phyloP scores from a whole-genome alignment of 331 rosid species.

The Quercus phellos region DNA sequence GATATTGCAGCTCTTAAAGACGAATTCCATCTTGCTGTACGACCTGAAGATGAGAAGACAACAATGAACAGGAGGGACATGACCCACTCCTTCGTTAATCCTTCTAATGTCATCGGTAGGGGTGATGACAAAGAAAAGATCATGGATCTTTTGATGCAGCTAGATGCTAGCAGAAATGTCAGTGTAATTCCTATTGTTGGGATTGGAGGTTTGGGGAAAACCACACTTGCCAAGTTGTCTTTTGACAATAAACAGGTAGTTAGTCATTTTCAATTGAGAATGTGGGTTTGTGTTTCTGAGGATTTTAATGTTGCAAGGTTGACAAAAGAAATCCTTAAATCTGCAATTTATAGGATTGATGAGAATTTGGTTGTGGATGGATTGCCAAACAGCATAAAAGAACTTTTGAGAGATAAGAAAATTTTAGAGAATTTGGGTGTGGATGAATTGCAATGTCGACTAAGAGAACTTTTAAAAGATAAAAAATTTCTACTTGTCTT shows the following conservation, averaged over 20 bases:
- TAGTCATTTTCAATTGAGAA: background rate
- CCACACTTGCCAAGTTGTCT: conserved; percentile 16
- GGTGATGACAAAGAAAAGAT: background rate
- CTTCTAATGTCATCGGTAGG: conserved; percentile 28
- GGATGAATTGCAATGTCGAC: too few relatives aligned
- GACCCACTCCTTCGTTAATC: background rate
- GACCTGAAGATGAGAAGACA: background rate
- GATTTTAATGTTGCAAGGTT: background rate
- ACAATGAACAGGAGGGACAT: background rate
- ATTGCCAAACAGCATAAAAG: too few relatives aligned
- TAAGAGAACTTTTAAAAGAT: too few relatives aligned
- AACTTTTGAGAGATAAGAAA: too few relatives aligned
- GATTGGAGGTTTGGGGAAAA: conserved; percentile 25
- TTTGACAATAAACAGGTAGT: background rate
- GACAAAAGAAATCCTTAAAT: background rate
- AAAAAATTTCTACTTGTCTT: too few relatives aligned
- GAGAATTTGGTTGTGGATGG: too few relatives aligned
- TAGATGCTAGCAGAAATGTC: background rate
- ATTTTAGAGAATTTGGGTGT: too few relatives aligned
- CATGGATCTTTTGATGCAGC: background rate
- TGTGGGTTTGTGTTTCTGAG: conserved; percentile 22
- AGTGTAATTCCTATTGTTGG: conserved; percentile 24
- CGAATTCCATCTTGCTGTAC: background rate
- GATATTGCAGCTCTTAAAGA: background rate
- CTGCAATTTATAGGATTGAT: background rate